Percentiles rank a stretch among this genome's conserved stretches.
phyloP scores from a whole-genome alignment of 768 basidiomycete species.

The Amanita subjunquillea region DNA sequence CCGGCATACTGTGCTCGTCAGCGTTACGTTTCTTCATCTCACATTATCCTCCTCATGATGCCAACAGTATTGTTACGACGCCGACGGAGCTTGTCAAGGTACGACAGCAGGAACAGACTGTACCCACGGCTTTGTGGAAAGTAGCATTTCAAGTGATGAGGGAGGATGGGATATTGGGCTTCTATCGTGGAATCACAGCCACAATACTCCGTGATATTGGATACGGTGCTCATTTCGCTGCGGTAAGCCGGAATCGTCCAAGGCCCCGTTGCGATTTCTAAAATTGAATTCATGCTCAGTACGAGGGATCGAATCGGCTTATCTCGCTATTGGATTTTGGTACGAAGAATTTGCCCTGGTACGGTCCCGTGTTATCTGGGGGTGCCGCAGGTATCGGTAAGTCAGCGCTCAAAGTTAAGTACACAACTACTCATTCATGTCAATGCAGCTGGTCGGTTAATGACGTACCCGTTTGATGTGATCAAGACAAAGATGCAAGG shows the following conservation, averaged over 20 bases:
- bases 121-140: slow-evolving; percentile 34
- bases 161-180: slow-evolving; percentile 46
- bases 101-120: slow-evolving; percentile 54
- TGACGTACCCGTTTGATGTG: slow-evolving; percentile 83
- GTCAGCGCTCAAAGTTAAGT: neutral
- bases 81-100: slow-evolving; percentile 89
- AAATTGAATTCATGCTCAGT: slow-evolving; percentile 20
- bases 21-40: slow-evolving; percentile 17
- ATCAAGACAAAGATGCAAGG: slow-evolving; percentile 86
- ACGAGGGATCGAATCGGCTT: slow-evolving; percentile 55
- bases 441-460: slow-evolving; percentile 52
- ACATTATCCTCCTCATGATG: neutral
- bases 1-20: slow-evolving; percentile 73
- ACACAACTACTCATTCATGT: neutral
- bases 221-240: slow-evolving; percentile 80
- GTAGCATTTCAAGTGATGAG: slow-evolving; percentile 49
- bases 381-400: slow-evolving; percentile 62
- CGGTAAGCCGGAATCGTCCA: slow-evolving; percentile 32
- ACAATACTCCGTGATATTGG: slow-evolving; percentile 73
- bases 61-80: slow-evolving; percentile 56
- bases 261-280: neutral
- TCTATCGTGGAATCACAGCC: slow-evolving; percentile 68
- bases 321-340: slow-evolving; percentile 21
- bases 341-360: slow-evolving; percentile 32
- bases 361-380: slow-evolving; percentile 59